Evolutionary conservation across 176 grass and related monocot genomes (phyloP), one percentile per base, ranked within the genome.

Genomic region (Panicum miliaceum): DNA sequence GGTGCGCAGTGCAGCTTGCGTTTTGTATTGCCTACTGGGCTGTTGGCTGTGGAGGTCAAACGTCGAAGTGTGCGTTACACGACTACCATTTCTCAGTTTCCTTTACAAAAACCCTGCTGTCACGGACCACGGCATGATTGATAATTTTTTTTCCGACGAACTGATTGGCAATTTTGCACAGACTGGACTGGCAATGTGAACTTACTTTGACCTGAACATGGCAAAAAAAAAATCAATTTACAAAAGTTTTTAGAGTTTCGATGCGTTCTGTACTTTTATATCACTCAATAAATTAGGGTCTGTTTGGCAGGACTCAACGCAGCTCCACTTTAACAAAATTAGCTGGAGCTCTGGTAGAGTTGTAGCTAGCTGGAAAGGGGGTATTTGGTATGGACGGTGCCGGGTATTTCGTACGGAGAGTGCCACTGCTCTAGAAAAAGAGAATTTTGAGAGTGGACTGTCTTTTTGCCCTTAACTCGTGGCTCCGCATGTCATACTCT

Each of bases 11-110:
- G 50, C 29, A 43, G 16, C 26, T 61, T 61, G 37, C 34, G 40
- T 26, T 38, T 64, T 71, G 19, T 76, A 64, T 45, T 26, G 35
- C 66, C 20, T 63, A 16, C 12, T 34, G 70, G 64, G 29, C 29
- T 6, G 75, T 23, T 50, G 62, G 52, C n/a, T 43, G 12, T 81
- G 77, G 35, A 53, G 62, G 88, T 71, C 64, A 85, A 85, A 60
- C 56, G 3, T 59, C n/a, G 12, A 59, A 4, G n/a, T 56, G 63
- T 85, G 87, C 82, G 8, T 41, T 71, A 54, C 83, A 82, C 71
- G 78, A 77, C 71, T 77, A 23, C 20, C 8, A 56, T 52, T 47
- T 77, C 35, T 63, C 18, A 41, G 69, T 15, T 64, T 38, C 65
- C 57, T 68, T 19, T 2, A 20, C 16, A 20, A 20, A n/a, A 56